Conservation (phyloP, 1,284 basidiomycete genomes). For the Heterobasidion irregulare region DNA sequence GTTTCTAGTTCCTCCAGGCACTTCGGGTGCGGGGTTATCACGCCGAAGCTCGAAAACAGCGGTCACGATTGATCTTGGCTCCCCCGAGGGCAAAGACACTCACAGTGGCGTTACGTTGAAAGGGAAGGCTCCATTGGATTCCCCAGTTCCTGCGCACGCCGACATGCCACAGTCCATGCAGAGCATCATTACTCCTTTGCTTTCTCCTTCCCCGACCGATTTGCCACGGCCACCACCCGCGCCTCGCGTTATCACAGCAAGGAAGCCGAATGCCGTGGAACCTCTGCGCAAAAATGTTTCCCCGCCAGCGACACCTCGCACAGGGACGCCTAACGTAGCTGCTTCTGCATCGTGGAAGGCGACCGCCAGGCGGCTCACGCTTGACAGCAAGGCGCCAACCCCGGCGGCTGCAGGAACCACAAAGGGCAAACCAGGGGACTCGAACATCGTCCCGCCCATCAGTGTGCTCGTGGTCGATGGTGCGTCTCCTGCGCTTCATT, state of each 20-base stretch:
- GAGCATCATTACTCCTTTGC: background rate
- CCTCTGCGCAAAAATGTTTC: constrained; percentile 22
- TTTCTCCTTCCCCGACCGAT: background rate
- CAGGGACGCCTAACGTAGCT: constrained; percentile 12
- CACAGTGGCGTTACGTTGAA: background rate
- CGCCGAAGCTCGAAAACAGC: background rate
- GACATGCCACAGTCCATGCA: background rate
- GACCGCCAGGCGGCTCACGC: constrained; percentile 4
- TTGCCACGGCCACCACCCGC: background rate
- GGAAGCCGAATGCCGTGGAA: constrained; percentile 21
- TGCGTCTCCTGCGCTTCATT: constrained; percentile 25
- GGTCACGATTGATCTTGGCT: background rate
- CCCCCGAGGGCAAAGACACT: background rate
- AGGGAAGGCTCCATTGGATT: background rate
- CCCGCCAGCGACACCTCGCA: constrained; percentile 25
- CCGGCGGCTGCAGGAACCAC: constrained; percentile 8
- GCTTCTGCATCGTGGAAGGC: constrained; percentile 10
- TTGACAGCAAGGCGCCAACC: background rate
- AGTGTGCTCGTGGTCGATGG: constrained; percentile 96
- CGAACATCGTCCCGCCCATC: constrained; percentile 83
- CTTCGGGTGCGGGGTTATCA: background rate
- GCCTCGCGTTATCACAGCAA: background rate
- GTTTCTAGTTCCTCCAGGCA: background rate
- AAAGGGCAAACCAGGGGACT: constrained; percentile 21
- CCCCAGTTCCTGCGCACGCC: background rate